Percentiles rank a stretch among this genome's conserved stretches.
Conservation (phyloP, 2,329 filamentous ascomycete species). For the Neodidymelliopsis sp. region DNA sequence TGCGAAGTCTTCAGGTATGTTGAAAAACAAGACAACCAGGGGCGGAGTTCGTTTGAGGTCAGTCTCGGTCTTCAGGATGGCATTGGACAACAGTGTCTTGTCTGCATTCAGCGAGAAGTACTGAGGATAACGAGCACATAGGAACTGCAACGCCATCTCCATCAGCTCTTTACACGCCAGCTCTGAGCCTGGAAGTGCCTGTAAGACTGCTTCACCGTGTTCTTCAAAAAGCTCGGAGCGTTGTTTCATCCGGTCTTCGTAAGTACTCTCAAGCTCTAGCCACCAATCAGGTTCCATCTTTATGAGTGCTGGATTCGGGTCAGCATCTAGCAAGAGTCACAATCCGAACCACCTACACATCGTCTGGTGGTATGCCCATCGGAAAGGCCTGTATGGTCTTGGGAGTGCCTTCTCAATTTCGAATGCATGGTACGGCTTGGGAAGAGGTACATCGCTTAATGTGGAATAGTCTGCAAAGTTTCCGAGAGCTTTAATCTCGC, state of each 20-base stretch:
- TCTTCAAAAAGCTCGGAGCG: conserved; percentile 70
- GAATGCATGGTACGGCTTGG: conserved; percentile 69
- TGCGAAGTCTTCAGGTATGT: conserved; percentile 85
- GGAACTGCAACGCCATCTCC: conserved; percentile 84
- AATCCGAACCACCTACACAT: conserved; percentile 77
- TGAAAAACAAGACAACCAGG: conserved; percentile 74
- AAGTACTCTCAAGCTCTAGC: conserved; percentile 84
- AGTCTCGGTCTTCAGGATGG: conserved; percentile 69
- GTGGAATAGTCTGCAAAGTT: conserved; percentile 81
- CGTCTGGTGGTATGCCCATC: conserved; percentile 88
- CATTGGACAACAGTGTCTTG: conserved; percentile 69
- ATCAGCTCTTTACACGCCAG: conserved; percentile 84
- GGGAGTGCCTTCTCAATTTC: conserved; percentile 72
- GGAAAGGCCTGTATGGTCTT: conserved; percentile 79
- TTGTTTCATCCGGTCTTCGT: conserved; percentile 71
- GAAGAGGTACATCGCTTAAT: conserved; percentile 77
- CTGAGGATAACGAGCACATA: conserved; percentile 78
- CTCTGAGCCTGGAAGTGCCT: conserved; percentile 75
- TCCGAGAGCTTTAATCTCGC: conserved; percentile 73
- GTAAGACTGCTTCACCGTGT: conserved; percentile 70
- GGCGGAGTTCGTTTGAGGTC: conserved; percentile 69
- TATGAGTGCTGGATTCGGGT: conserved; percentile 69
- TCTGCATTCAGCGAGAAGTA: conserved; percentile 69
- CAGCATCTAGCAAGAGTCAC: too few species aligned
- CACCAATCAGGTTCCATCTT: conserved; percentile 86